Evolutionary conservation across 1,284 basidiomycete genomes (phyloP), one percentile per base, ranked within the genome.

Genomic region (Leccinum holopus): DNA sequence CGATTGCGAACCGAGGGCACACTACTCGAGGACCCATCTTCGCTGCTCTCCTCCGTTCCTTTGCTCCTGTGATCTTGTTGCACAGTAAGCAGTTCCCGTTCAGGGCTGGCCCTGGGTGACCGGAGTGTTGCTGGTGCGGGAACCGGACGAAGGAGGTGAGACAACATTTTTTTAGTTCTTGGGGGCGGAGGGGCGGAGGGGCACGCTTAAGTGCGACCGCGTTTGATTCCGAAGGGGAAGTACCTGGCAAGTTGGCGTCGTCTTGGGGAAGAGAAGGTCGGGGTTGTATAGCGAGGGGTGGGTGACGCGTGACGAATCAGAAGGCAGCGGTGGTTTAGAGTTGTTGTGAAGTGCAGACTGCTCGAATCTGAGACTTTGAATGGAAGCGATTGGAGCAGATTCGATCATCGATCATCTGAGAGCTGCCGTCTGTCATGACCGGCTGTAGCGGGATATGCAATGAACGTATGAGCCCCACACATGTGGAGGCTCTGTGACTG

Each of bases 281-380:
- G 5, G 77, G 75, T 39, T 21, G 80, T 76, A 9, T 78, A 75
- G 30, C 81, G 78, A 59, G 78, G 79, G 60, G 74, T 79, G 6
- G 66, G 59, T 39, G 71, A 67, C 12, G 57, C 21, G 21, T 21
- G 21, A 21, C 21, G 21, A 35, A 58, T 77, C 74, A 14, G 75
- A 73, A 18, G 66, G 35, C 12, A 14, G 12, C 35, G 63, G 67
- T 44, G 66, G 59, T 41, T 66, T 73, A 53, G 56, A 55, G 10
- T 68, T 47, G 54, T 64, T 65, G 44, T 72, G 62, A 12, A 70
- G 66, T 32, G 70, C 69, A 25, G 76, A 68, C 61, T 70, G 81
- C 70, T 91, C 89, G 69, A 91, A 91, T 69, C 78, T 83, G 30
- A 91, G 79, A 63, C 80, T 88, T 72, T 82, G 86, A 60, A 91